phyloP scores from a whole-genome alignment of 2,329 filamentous ascomycete genomes.

The Neurospora sp. region DNA sequence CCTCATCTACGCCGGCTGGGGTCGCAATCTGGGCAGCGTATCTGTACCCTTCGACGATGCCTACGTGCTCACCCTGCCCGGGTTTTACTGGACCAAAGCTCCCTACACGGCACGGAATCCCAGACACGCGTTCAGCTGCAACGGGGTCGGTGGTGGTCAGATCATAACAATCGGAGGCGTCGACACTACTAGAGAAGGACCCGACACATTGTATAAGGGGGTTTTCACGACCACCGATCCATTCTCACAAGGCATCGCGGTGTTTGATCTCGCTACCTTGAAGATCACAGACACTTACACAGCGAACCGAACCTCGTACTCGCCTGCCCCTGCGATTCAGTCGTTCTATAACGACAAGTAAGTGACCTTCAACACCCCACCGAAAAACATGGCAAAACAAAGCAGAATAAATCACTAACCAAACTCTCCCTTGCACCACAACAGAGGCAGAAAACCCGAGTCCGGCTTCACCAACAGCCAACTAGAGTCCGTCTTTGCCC shows the following conservation, averaged over 20 bases:
- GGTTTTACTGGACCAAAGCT: constrained; percentile 18
- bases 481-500: not conserved
- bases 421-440: not conserved
- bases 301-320: constrained; percentile 8
- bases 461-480: constrained; percentile 3
- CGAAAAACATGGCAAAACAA: not conserved
- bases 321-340: constrained; percentile 6
- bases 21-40: constrained; percentile 9
- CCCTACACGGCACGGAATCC: constrained; percentile 13
- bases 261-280: constrained; percentile 15
- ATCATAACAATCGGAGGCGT: constrained; percentile 29
- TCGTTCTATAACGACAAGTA: constrained; percentile 14
- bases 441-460: constrained; percentile 6
- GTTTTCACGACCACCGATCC: constrained; percentile 13
- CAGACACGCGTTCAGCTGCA: constrained; percentile 16
- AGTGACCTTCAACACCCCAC: not conserved
- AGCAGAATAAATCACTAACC: not conserved
- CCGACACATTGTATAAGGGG: constrained; percentile 2
- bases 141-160: constrained; percentile 26
- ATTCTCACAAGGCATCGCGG: constrained; percentile 12
- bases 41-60: constrained; percentile 14
- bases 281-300: not conserved
- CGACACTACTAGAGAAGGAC: constrained; percentile 10
- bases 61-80: constrained; percentile 17
- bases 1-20: constrained; percentile 18